A percentile compares a stretch with the other conserved stretches of the same genome.
These are phyloP conservation scores for Sanghuangporus baumii DNA, from an alignment of 1,284 basidiomycete species.

Conservation along the genomic window DNA sequence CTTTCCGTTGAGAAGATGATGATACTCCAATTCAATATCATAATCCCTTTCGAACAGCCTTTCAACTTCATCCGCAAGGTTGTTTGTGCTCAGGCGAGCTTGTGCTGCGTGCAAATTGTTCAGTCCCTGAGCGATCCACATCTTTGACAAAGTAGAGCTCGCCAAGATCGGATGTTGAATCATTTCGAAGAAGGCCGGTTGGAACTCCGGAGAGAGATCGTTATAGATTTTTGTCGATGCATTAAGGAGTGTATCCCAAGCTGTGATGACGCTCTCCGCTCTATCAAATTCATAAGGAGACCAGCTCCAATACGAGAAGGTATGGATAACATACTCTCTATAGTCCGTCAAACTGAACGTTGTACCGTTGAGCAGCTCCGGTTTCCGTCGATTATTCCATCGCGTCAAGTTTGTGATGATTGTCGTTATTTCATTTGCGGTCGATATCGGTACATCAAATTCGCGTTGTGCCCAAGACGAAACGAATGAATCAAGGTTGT, in stretches of 20 bases:
- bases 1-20: slow-evolving; percentile 56
- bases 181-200: slow-evolving; percentile 63
- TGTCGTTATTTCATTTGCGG: slow-evolving; percentile 38
- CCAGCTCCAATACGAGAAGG: slow-evolving; percentile 5
- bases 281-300: slow-evolving; percentile 27
- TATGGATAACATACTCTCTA: slow-evolving; percentile 47
- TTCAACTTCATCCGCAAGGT: slow-evolving; percentile 47
- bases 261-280: slow-evolving; percentile 48
- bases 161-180: slow-evolving; percentile 60
- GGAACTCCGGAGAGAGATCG: slow-evolving; percentile 35
- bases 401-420: slow-evolving; percentile 57
- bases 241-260: slow-evolving; percentile 43
- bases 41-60: slow-evolving; percentile 55
- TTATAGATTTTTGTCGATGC: slow-evolving; percentile 55
- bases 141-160: slow-evolving; percentile 47
- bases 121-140: slow-evolving; percentile 52
- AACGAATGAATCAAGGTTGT: slow-evolving; percentile 51
- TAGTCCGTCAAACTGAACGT: slow-evolving; percentile 62
- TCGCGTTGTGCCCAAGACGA: slow-evolving; percentile 58
- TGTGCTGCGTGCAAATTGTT: slow-evolving; percentile 63
- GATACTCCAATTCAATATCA: slow-evolving; percentile 53
- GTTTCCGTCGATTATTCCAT: slow-evolving; percentile 59
- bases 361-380: slow-evolving; percentile 58
- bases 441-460: slow-evolving; percentile 42
- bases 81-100: slow-evolving; percentile 56